A percentile compares a stretch with the other conserved stretches of the same genome.
phyloP scores from a whole-genome alignment of 176 grass and related monocot species.

The Oryza glaberrima region DNA sequence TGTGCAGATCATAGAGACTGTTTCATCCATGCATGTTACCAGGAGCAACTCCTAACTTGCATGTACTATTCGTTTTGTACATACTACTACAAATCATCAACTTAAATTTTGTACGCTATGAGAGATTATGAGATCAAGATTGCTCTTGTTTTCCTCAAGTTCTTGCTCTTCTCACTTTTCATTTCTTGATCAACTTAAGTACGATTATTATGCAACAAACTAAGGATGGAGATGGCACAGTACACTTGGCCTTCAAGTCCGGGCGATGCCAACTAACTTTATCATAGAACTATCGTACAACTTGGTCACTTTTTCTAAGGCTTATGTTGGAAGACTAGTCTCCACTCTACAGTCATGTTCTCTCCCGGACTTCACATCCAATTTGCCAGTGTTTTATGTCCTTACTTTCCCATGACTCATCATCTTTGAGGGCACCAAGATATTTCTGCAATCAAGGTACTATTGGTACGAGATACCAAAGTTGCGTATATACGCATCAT shows the following conservation, averaged over 20 bases:
- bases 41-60: neutral
- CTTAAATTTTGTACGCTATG: neutral
- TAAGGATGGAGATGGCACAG: conserved; percentile 16
- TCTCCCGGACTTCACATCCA: conserved; percentile 21
- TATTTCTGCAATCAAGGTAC: neutral
- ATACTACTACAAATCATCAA: neutral
- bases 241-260: neutral
- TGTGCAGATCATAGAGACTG: neutral
- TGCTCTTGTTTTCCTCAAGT: neutral
- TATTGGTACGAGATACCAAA: neutral
- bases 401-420: neutral
- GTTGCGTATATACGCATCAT: neutral
- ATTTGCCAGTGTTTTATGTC: neutral
- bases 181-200: neutral
- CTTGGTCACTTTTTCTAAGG: neutral
- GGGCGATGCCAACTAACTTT: neutral
- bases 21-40: neutral
- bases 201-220: neutral
- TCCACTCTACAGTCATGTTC: neutral
- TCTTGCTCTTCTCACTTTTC: neutral
- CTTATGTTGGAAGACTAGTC: neutral
- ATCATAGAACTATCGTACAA: neutral
- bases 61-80: neutral
- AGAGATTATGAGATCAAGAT: neutral
- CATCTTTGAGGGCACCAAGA: neutral